Evolutionary conservation across 2,329 filamentous ascomycete species (phyloP), one percentile per base, ranked within the genome.

Genomic region (Scytalidium lignicola): DNA sequence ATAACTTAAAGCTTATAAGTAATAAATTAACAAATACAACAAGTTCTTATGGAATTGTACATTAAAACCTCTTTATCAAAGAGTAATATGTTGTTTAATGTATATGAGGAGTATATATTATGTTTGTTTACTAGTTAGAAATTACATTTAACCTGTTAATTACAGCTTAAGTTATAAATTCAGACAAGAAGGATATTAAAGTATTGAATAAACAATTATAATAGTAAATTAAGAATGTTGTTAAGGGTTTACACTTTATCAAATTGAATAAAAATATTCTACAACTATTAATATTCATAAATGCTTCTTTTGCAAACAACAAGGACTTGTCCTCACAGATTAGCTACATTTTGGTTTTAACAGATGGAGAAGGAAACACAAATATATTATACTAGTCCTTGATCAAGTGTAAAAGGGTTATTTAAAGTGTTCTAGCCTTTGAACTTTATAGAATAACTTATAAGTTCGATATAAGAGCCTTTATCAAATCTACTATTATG

Each of bases 401-500:
- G 18, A 44, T 20, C 26, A 43, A 41, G 41, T 15, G 41, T 21
- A 29, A 46, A n/a, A 44, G 41, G 44, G 28, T 59, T 19, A 57
- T 39, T 3, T 8, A 41, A 22, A 55, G 44, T 26, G 43, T 55
- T 2, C 22, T 59, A 22, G 49, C 49, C 3, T 52, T 17, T 5
- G 46, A 59, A 43, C 41, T 59, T 13, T 57, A 52, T 19, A 41
- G 40, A 0, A 55, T 58, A 44, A 46, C 54, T 18, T 21, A 0
- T 17, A 51, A 50, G 13, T 42, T 55, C 10, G 50, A 57, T 43
- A 51, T 55, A 21, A 32, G 18, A 7, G 42, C 49, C 29, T 26
- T 40, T 7, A 46, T 57, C 10, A 29, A 12, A 18, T 40, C 37
- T n/a, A 55, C 44, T 1, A 12, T 53, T n/a, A n/a, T n/a, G n/a